Conservation (phyloP, 202 grass and related monocot species). For the Zizania palustris region DNA sequence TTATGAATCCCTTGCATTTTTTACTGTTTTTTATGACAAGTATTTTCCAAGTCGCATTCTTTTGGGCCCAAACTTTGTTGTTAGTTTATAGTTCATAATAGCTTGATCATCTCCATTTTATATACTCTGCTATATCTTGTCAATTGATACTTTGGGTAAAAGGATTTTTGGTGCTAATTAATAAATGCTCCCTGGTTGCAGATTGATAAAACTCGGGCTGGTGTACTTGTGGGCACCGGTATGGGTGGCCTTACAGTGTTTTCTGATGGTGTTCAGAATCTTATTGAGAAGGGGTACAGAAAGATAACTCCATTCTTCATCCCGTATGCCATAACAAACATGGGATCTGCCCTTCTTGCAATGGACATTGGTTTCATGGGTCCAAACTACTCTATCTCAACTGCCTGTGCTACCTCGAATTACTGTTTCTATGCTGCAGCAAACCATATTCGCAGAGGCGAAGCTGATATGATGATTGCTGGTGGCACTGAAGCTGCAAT, state of each 20-base stretch:
- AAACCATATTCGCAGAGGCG: conserved; percentile 86
- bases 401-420: conserved; percentile 90
- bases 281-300: conserved; percentile 73
- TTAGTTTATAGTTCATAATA: neutral
- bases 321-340: conserved; percentile 85
- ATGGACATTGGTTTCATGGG: conserved; percentile 98
- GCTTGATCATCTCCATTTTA: neutral
- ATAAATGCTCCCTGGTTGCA: conserved; percentile 39
- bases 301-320: conserved; percentile 94
- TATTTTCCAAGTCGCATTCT: conserved; percentile 1
- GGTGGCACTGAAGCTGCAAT: conserved; percentile 89
- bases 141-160: neutral
- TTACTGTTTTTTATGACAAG: neutral
- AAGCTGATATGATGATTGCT: conserved; percentile 86
- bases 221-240: conserved; percentile 86
- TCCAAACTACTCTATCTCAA: conserved; percentile 93
- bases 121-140: neutral
- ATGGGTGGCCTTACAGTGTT: conserved; percentile 79
- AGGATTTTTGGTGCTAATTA: conserved; percentile 25
- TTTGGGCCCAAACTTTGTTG: neutral
- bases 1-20: neutral
- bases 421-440: conserved; percentile 90
- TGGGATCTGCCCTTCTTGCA: conserved; percentile 77
- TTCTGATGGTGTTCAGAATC: conserved; percentile 74
- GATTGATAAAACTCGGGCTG: conserved; percentile 79